These are phyloP conservation scores for Sarcomyxa edulis DNA, from an alignment of 768 basidiomycete genomes.

Conservation along the genomic window DNA sequence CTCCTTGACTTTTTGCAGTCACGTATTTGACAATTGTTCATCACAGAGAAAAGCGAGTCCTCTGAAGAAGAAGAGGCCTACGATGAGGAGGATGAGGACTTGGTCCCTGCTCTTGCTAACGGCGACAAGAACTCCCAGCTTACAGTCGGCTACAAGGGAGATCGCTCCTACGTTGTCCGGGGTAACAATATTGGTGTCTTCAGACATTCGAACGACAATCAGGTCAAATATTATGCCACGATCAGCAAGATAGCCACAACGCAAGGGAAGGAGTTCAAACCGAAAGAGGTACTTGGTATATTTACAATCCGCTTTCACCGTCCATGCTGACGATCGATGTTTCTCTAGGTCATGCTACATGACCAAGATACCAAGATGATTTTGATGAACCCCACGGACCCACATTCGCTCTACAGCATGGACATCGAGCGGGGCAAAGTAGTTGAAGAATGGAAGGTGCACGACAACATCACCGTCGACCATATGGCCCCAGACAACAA, in stretches of 20 bases:
- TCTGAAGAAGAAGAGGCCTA: constrained; percentile 29
- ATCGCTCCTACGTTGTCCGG: constrained; percentile 89
- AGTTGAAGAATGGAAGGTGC: constrained; percentile 98
- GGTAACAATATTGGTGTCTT: constrained; percentile 92
- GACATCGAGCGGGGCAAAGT: constrained; percentile 95
- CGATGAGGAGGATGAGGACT: constrained; percentile 37
- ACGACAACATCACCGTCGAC: constrained; percentile 79
- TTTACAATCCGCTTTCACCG: neutral
- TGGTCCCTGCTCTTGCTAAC: constrained; percentile 30
- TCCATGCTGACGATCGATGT: neutral
- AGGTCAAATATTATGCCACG: constrained; percentile 81
- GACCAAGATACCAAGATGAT: constrained; percentile 97
- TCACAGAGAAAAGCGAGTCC: constrained; percentile 33
- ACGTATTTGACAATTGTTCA: constrained; percentile 7
- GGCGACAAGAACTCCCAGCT: constrained; percentile 83
- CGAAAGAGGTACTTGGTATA: constrained; percentile 73
- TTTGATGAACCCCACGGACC: constrained; percentile 76
- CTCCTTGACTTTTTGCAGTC: constrained; percentile 1
- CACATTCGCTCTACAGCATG: constrained; percentile 81
- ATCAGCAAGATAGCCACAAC: constrained; percentile 79
- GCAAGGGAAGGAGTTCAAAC: constrained; percentile 81
- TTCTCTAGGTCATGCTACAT: constrained; percentile 83
- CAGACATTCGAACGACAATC: constrained; percentile 60
- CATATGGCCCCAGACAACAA: constrained; percentile 92
- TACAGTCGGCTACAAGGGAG: constrained; percentile 92